Evolutionary conservation across 225 moss, liverwort and hornwort species (phyloP), one percentile per base, ranked within the genome.

Genomic region (Marchantia polymorpha): DNA sequence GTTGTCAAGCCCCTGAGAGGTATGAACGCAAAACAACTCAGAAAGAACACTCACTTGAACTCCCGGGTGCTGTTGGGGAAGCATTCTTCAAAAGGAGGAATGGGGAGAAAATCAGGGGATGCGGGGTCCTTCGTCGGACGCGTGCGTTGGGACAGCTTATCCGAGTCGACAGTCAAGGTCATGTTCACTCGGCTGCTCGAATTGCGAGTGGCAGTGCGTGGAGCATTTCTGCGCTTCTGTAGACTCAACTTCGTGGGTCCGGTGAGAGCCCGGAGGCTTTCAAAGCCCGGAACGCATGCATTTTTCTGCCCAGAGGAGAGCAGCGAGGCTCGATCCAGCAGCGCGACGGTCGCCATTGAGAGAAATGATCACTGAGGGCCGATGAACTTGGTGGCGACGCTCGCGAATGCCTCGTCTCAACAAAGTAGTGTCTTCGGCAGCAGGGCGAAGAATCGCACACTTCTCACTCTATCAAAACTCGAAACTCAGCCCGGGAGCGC

Each of bases 51-150:
- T 59, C 80, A 94, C 96, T 54, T 90, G 51, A 78, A 84, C 82
- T 94, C 94, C 81, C 94, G 89, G 26, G 94, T 92, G 81, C 94
- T 94, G 77, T 84, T 88, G 27, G 92, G 94, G 59, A 96, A 96
- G 85, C 96, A 96, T 52, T 96, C 93, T 77, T 93, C 82, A 78
- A 96, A 96, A 5, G 92, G 8, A 50, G 94, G 90, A 56, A 97
- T 97, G 46, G 94, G 90, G 67, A 90, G 84, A 79, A 97, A 97
- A 30, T 94, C 89, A 10, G 94, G 96, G n/a, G 90, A 84, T 3
- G 91, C 81, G 7, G 94, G 94, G 83, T 96, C 93, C 14, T 71
- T 60, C 11, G 92, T 96, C 9, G 93, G 93, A 0, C 92, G 90
- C 52, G 91, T 84, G 20, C 94, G 89, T 49, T 78, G 79, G 14